A percentile compares a stretch with the other conserved stretches of the same genome.
Conservation (phyloP, 208 protist genomes). For the Trypanosoma lewisi region DNA sequence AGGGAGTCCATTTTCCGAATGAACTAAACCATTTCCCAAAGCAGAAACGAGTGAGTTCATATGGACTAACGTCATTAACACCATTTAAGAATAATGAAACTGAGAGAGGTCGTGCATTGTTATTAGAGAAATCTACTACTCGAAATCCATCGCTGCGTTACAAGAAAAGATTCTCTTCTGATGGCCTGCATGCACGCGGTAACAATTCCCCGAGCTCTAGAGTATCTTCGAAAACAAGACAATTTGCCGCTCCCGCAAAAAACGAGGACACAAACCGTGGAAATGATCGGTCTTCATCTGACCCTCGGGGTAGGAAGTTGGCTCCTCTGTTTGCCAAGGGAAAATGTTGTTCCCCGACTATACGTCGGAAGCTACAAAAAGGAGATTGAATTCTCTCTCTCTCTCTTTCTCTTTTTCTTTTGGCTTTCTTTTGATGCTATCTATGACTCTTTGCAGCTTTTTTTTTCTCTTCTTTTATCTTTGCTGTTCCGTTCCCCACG, state of each 20-base stretch:
- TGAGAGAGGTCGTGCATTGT: neutral
- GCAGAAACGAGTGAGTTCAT: slow-evolving; percentile 3
- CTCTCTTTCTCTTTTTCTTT: neutral
- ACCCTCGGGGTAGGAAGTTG: slow-evolving; percentile 3
- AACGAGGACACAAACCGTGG: neutral
- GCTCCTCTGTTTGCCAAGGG: slow-evolving; percentile 7
- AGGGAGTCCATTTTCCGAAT: neutral
- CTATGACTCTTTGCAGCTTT: neutral
- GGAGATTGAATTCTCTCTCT: neutral
- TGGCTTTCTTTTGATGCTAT: neutral
- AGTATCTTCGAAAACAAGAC: neutral
- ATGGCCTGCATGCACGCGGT: neutral
- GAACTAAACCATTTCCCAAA: neutral
- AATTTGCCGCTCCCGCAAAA: neutral
- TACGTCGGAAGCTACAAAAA: neutral
- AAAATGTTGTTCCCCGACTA: neutral
- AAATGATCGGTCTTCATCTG: neutral
- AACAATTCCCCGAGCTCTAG: neutral
- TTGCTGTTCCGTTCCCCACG: neutral
- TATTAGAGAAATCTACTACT: neutral
- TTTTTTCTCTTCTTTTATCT: neutral
- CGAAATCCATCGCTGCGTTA: neutral
- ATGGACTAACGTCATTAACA: neutral
- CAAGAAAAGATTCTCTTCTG: neutral
- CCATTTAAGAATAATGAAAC: neutral